These are phyloP conservation scores for Penicillium dipodomyicola DNA, from an alignment of 495 filamentous ascomycete species.

Conservation along the genomic window DNA sequence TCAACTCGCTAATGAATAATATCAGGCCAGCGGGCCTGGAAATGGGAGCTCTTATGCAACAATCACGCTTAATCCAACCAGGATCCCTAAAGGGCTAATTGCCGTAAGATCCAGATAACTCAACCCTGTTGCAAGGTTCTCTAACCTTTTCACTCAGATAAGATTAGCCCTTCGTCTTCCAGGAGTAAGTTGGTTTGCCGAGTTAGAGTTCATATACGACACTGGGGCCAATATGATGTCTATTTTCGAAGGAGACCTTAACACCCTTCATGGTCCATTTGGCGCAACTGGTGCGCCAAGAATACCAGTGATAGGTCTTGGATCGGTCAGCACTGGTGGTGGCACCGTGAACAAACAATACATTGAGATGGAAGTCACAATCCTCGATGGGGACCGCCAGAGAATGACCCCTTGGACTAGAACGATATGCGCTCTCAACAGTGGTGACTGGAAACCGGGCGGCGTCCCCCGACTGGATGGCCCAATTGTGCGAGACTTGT, in stretches of 20 bases:
- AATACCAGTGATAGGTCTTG: background rate
- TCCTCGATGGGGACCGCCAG: background rate
- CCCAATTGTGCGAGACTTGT: background rate
- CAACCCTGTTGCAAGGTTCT: background rate
- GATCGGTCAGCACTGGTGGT: background rate
- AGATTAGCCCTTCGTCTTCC: background rate
- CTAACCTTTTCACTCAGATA: background rate
- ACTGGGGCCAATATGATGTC: background rate
- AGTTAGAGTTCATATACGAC: background rate
- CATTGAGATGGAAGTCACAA: constrained; percentile 1
- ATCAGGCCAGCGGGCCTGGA: background rate
- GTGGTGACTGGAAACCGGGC: background rate
- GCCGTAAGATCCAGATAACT: background rate
- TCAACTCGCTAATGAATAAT: background rate
- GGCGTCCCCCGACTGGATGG: background rate
- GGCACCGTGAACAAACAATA: background rate
- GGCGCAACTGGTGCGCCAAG: background rate
- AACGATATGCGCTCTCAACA: background rate
- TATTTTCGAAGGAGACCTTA: background rate
- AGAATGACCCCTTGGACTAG: constrained; percentile 3
- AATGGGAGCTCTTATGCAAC: background rate
- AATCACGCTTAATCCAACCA: background rate
- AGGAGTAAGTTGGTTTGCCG: background rate
- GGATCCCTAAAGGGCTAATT: background rate
- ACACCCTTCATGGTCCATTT: background rate